Conservation (phyloP, 2,329 filamentous ascomycete genomes). For the Colletotrichum euphorbiae region DNA sequence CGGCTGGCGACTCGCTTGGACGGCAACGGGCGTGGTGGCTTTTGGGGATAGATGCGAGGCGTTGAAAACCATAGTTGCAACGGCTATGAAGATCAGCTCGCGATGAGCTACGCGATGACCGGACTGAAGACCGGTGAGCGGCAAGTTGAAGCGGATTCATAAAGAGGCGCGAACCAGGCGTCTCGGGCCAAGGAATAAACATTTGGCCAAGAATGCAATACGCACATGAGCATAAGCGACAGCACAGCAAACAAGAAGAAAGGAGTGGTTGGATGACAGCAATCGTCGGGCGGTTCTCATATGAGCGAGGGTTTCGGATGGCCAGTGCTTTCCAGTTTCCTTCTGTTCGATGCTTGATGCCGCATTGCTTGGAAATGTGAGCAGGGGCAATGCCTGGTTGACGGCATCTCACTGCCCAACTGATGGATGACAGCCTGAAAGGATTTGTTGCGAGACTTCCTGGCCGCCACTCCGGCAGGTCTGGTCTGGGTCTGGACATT, state of each 20-base stretch:
- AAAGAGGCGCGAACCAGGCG: background rate
- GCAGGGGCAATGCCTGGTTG: slow-evolving; percentile 19
- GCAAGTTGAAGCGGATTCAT: background rate
- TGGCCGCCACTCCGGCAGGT: too few species aligned
- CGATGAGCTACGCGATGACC: background rate
- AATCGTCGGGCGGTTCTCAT: too few species aligned
- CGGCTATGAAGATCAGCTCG: slow-evolving; percentile 14
- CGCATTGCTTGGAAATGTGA: background rate
- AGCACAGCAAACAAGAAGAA: background rate
- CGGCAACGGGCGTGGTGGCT: slow-evolving; percentile 7
- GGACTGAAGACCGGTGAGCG: background rate
- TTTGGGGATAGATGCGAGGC: slow-evolving; percentile 5
- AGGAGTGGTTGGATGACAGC: background rate
- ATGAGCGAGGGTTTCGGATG: too few species aligned
- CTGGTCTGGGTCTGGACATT: background rate
- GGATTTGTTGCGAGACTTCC: too few species aligned
- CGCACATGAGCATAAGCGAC: slow-evolving; percentile 2
- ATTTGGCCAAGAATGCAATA: background rate
- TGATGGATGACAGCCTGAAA: slow-evolving; percentile 3
- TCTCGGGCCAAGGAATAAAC: background rate
- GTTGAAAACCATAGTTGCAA: slow-evolving; percentile 18
- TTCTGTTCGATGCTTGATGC: background rate
- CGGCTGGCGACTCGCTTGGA: slow-evolving; percentile 17
- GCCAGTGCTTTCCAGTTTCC: slow-evolving; percentile 18
- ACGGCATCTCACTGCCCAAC: background rate